Conservation (phyloP, 768 basidiomycete species). For the Trametes cubensis region DNA sequence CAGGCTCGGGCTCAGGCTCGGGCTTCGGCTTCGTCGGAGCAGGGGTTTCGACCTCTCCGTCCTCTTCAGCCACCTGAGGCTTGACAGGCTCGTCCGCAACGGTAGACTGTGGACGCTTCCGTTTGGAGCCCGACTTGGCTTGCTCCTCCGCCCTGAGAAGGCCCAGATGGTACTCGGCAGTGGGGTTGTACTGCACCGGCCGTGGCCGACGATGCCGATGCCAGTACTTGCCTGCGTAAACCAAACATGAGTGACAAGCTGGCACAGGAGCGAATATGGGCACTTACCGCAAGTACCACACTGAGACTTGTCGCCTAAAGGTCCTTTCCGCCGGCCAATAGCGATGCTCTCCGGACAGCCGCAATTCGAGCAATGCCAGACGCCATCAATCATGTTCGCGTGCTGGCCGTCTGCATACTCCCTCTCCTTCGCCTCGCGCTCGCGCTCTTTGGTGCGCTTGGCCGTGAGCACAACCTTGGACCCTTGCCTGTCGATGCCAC, state of each 20-base stretch:
- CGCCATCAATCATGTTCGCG: constrained; percentile 76
- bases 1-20: constrained; percentile 26
- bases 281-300: constrained; percentile 89
- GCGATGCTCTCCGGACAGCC: constrained; percentile 89
- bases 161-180: constrained; percentile 68
- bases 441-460: constrained; percentile 72
- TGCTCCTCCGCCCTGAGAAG: constrained; percentile 59
- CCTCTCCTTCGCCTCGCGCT: constrained; percentile 81
- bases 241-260: constrained; percentile 9
- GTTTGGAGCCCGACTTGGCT: constrained; percentile 56
- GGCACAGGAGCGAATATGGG: constrained; percentile 31
- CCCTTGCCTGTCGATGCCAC: constrained; percentile 50
- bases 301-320: constrained; percentile 85
- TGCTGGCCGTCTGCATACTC: constrained; percentile 85
- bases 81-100: constrained; percentile 44
- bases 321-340: constrained; percentile 85
- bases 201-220: constrained; percentile 82
- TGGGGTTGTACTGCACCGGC: constrained; percentile 78
- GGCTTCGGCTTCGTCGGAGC: constrained; percentile 41
- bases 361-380: constrained; percentile 96
- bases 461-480: constrained; percentile 50
- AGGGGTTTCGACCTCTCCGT: constrained; percentile 56
- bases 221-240: constrained; percentile 85
- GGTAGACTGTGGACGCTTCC: constrained; percentile 56
- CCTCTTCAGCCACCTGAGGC: constrained; percentile 33